These are phyloP conservation scores for Grigorovia yakushimaensis DNA, from an alignment of 805 yeast genomes.

Conservation along the genomic window DNA sequence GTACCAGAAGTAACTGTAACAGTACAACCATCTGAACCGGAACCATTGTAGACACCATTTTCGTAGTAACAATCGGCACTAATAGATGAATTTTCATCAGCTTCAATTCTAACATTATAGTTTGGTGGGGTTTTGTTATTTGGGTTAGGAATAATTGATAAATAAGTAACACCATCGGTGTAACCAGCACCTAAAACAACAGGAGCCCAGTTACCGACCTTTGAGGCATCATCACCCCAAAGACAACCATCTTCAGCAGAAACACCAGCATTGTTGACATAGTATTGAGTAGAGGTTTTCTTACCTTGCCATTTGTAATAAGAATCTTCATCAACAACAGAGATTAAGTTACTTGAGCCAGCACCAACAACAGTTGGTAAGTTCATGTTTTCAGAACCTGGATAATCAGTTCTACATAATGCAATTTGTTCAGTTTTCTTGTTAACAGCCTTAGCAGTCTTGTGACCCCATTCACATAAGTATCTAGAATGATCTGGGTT, in stretches of 20 bases:
- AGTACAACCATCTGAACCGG: slow-evolving; percentile 71
- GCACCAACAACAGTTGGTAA: slow-evolving; percentile 56
- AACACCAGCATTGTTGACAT: slow-evolving; percentile 71
- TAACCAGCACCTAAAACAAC: slow-evolving; percentile 70
- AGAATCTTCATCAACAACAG: slow-evolving; percentile 50
- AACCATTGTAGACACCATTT: slow-evolving; percentile 62
- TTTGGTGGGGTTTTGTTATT: slow-evolving; percentile 48
- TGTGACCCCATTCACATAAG: slow-evolving; percentile 58
- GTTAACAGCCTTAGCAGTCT: slow-evolving; percentile 45
- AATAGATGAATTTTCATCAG: slow-evolving; percentile 46
- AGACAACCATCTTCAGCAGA: slow-evolving; percentile 58
- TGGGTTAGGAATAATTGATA: slow-evolving; percentile 71
- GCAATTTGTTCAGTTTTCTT: slow-evolving; percentile 45
- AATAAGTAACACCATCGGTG: slow-evolving; percentile 49
- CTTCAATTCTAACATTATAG: slow-evolving; percentile 66
- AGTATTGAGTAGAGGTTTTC: slow-evolving; percentile 61
- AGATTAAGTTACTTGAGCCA: slow-evolving; percentile 36
- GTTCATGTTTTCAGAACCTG: slow-evolving; percentile 75
- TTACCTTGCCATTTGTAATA: slow-evolving; percentile 58
- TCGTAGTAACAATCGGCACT: slow-evolving; percentile 72
- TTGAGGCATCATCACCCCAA: slow-evolving; percentile 54
- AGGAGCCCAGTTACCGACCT: slow-evolving; percentile 75
- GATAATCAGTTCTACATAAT: slow-evolving; percentile 70
- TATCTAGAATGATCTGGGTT: slow-evolving; percentile 36
- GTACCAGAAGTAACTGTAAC: slow-evolving; percentile 52